phyloP scores from a whole-genome alignment of 148 eudicot genomes.

The Rhododendron ferrugineum region DNA sequence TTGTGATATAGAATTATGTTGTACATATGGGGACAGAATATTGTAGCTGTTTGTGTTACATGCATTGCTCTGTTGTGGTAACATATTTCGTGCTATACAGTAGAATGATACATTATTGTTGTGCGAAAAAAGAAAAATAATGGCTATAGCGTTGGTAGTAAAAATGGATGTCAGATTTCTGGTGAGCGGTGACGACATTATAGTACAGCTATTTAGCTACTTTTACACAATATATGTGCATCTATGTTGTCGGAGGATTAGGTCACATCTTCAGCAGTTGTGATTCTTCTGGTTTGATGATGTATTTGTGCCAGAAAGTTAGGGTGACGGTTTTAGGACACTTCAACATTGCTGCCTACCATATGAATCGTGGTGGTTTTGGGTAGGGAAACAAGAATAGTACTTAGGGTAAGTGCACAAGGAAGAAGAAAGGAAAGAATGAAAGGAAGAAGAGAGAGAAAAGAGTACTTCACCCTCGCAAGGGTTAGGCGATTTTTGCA shows the following conservation, averaged over 20 bases:
- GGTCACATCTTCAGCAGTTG: not conserved
- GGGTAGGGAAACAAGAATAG: not conserved
- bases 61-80: not conserved
- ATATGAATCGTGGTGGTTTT: not conserved
- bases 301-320: not conserved
- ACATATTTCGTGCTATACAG: not conserved
- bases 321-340: not conserved
- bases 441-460: not conserved
- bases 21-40: not conserved
- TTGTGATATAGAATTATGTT: not conserved
- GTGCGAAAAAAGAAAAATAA: not conserved
- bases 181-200: not conserved
- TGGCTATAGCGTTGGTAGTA: not conserved
- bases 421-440: not conserved
- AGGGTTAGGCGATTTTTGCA: not conserved
- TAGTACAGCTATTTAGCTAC: not conserved
- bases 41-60: not conserved
- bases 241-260: not conserved
- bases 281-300: not conserved
- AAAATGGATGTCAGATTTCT: not conserved
- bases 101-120: not conserved
- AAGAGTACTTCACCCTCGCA: not conserved
- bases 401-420: not conserved
- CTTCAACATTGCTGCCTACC: not conserved
- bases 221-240: not conserved